These are phyloP conservation scores for Epichloe glyceriae DNA, from an alignment of 2,329 filamentous ascomycete species.

Conservation along the genomic window DNA sequence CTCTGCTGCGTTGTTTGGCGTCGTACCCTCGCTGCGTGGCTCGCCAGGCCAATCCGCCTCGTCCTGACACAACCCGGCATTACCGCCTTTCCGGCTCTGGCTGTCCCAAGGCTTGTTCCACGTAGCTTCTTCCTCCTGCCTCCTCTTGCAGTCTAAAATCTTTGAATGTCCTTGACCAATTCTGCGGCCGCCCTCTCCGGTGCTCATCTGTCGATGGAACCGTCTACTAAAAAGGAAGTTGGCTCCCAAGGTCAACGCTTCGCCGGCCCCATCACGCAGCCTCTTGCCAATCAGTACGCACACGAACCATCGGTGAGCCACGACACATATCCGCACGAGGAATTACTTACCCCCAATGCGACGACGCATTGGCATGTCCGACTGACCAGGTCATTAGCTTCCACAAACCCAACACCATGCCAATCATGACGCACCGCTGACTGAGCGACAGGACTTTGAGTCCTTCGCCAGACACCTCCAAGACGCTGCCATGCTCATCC, in stretches of 20 bases:
- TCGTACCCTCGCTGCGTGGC: constrained; percentile 1
- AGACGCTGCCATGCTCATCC: constrained; percentile 55
- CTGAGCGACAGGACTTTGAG: constrained; percentile 50
- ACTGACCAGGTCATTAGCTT: constrained; percentile 3
- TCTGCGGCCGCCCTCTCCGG: constrained; percentile 8
- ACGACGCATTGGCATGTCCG: neutral
- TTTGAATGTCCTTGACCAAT: constrained; percentile 7
- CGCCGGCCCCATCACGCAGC: constrained; percentile 18
- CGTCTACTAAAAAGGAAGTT: constrained; percentile 30
- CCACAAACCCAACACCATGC: constrained; percentile 20
- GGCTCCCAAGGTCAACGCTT: constrained; percentile 27
- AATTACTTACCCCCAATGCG: neutral
- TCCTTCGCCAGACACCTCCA: constrained; percentile 54
- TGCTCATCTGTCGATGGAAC: constrained; percentile 24
- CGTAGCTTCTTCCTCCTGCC: neutral
- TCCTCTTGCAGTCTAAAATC: neutral
- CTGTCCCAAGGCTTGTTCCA: neutral
- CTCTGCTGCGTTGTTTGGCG: neutral
- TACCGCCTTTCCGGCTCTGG: constrained; percentile 2
- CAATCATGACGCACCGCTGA: constrained; percentile 26
- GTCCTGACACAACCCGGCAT: neutral
- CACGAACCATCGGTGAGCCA: constrained; percentile 6
- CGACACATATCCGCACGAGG: neutral
- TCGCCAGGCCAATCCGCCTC: constrained; percentile 1
- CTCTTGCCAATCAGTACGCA: constrained; percentile 5